Percentiles rank a stretch among this genome's conserved stretches.
Evolutionary conservation across 108 stramenopile genomes (phyloP).

Genomic region (Aurantiochytrium sp.): DNA sequence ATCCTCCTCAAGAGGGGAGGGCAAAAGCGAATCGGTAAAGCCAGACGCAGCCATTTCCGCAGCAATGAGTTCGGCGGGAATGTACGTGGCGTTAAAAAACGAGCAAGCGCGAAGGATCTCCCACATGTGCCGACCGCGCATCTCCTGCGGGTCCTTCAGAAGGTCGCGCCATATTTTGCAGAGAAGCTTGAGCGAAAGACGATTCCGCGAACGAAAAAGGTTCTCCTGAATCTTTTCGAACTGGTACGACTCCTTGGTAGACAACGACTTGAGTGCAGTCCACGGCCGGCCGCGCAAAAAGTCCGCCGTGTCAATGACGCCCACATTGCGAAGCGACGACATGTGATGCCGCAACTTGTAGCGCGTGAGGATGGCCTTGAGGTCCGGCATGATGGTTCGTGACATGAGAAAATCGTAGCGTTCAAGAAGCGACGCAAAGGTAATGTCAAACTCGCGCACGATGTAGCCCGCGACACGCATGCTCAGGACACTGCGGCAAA

Average conservation of each 20-base stretch:
- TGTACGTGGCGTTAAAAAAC: background rate
- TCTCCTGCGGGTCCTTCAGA: background rate
- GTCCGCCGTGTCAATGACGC: conserved; percentile 2
- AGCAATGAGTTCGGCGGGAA: background rate
- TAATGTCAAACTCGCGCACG: background rate
- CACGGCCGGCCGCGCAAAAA: background rate
- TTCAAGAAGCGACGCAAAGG: background rate
- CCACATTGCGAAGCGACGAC: background rate
- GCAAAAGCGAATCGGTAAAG: background rate
- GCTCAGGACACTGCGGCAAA: background rate
- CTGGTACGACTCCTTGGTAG: background rate
- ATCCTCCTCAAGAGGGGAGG: background rate
- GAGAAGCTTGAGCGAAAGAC: background rate
- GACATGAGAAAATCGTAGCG: background rate
- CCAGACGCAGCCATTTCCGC: background rate
- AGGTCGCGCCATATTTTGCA: conserved; percentile 16
- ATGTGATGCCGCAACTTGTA: background rate
- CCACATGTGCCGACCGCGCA: background rate
- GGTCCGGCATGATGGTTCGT: background rate
- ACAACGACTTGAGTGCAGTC: background rate
- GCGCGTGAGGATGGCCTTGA: background rate
- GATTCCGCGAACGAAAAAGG: background rate
- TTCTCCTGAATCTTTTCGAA: conserved; percentile 17
- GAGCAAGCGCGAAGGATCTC: background rate
- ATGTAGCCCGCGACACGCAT: background rate